These are phyloP conservation scores for Vinca minor DNA, from an alignment of 257 asterid genomes.

Conservation along the genomic window DNA sequence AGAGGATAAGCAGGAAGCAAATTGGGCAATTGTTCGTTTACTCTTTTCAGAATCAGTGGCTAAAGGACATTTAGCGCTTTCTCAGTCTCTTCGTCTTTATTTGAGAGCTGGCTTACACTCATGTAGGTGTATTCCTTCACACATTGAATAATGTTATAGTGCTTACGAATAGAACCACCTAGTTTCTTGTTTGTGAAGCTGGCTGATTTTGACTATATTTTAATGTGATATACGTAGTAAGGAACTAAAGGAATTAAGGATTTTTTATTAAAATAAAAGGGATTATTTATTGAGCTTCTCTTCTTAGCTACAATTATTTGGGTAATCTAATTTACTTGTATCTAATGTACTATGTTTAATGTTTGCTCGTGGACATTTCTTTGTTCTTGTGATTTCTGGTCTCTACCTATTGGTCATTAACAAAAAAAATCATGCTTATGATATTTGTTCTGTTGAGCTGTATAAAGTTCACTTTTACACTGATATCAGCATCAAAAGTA, in stretches of 20 bases:
- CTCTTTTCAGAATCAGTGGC: conserved; percentile 70
- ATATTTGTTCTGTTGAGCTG: neutral
- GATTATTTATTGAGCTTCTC: neutral
- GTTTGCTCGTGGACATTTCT: neutral
- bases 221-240: neutral
- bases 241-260: too few relatives aligned
- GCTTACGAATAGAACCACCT: neutral
- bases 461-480: neutral
- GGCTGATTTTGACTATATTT: conserved; percentile 2
- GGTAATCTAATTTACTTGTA: neutral
- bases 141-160: conserved; percentile 12
- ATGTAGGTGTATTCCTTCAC: conserved; percentile 49
- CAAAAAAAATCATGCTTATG: neutral
- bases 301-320: neutral
- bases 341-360: neutral
- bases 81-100: conserved; percentile 76
- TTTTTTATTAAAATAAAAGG: too few relatives aligned
- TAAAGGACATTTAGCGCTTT: conserved; percentile 83
- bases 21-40: conserved; percentile 39
- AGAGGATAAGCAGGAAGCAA: conserved; percentile 26
- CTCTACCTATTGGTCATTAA: neutral
- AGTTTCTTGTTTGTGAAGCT: conserved; percentile 12
- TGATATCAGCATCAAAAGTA: neutral
- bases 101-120: conserved; percentile 78
- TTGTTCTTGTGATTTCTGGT: neutral